Conservation (phyloP, 495 filamentous ascomycete species). For the Talaromyces stipitatus region DNA sequence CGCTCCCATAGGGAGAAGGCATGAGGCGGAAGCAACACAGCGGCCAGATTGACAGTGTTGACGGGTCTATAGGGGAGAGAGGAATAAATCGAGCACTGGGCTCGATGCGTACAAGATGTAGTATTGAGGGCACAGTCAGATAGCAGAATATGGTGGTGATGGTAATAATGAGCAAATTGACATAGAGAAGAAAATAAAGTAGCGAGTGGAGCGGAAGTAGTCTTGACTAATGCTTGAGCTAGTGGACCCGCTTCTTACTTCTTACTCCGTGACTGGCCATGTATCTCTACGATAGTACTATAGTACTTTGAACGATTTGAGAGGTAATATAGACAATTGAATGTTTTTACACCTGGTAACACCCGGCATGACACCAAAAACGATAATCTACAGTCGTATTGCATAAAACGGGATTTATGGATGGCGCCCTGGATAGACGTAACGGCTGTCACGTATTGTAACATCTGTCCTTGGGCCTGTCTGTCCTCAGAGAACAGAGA, state of each 20-base stretch:
- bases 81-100: neutral
- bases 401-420: no score
- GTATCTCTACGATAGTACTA: no score
- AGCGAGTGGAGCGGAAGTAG: neutral
- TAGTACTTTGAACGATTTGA: no score
- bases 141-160: neutral
- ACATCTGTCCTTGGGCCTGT: neutral
- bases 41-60: constrained; percentile 4
- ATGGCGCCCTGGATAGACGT: neutral
- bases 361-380: no score
- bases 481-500: no score
- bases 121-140: neutral
- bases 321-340: no score
- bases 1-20: constrained; percentile 8
- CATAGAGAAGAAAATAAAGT: neutral
- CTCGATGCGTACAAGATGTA: neutral
- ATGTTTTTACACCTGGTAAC: no score
- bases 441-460: neutral
- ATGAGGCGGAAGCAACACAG: constrained; percentile 5
- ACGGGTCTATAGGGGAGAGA: neutral
- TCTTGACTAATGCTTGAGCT: neutral
- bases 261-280: neutral
- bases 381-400: no score
- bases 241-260: neutral
- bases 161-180: neutral